Evolutionary conservation across 768 basidiomycete species (phyloP).

Genomic region (Pulveroboletus sp.): DNA sequence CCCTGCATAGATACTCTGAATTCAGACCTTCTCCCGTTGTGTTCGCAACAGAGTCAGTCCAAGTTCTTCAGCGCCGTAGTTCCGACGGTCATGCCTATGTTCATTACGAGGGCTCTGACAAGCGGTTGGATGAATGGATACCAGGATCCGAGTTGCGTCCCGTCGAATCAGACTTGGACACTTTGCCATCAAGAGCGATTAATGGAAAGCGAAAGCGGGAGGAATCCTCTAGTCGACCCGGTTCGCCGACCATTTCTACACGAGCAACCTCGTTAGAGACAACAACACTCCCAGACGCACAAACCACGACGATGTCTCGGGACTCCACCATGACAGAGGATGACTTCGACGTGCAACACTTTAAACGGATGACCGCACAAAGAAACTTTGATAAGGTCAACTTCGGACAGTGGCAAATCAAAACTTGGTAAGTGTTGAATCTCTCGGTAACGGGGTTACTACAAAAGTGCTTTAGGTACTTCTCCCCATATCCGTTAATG

Average conservation of each 20-base stretch:
- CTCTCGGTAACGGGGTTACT: background rate
- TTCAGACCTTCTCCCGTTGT: conserved; percentile 1
- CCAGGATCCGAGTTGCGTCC: conserved; percentile 38
- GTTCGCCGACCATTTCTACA: conserved; percentile 20
- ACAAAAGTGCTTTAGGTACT: conserved; percentile 59
- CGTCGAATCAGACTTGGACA: conserved; percentile 25
- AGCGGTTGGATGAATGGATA: conserved; percentile 74
- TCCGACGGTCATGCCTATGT: conserved; percentile 53
- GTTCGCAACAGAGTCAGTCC: conserved; percentile 38
- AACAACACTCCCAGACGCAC: conserved; percentile 8
- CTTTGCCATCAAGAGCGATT: conserved; percentile 17
- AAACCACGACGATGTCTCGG: conserved; percentile 19
- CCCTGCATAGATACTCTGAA: conserved; percentile 10
- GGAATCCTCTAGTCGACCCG: conserved; percentile 11
- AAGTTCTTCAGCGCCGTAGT: conserved; percentile 48
- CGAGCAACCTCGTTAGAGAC: conserved; percentile 21
- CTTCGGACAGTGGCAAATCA: conserved; percentile 83
- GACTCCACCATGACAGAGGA: conserved; percentile 59
- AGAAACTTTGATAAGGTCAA: conserved; percentile 85
- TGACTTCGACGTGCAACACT: conserved; percentile 64
- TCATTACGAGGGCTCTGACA: conserved; percentile 69
- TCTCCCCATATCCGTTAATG: conserved; percentile 83
- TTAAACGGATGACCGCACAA: conserved; percentile 61
- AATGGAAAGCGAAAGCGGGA: conserved; percentile 34
- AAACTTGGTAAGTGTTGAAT: conserved; percentile 66